These are phyloP conservation scores for Inosperma sp. DNA, from an alignment of 768 basidiomycete species.

Conservation along the genomic window DNA sequence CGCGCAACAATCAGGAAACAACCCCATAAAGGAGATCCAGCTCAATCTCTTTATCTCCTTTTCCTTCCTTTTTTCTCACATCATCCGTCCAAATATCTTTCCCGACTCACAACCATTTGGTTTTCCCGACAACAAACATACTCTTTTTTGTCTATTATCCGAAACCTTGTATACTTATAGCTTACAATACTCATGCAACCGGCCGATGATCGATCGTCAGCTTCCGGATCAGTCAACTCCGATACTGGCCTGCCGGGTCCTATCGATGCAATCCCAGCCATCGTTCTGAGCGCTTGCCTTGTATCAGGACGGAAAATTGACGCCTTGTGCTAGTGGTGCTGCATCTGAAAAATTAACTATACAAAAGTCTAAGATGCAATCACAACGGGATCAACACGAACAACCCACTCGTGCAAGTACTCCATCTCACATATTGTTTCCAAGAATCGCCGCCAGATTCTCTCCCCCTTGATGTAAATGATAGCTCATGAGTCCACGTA, in stretches of 20 bases:
- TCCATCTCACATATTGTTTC: conserved; percentile 95
- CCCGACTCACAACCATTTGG: conserved; percentile 20
- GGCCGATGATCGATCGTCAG: background rate
- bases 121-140: conserved; percentile 18
- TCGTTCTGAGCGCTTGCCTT: background rate
- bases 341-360: conserved; percentile 85
- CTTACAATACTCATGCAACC: background rate
- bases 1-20: conserved; percentile 28
- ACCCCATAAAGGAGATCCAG: conserved; percentile 20
- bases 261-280: background rate
- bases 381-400: conserved; percentile 1
- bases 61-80: background rate
- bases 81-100: conserved; percentile 12
- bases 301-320: conserved; percentile 52
- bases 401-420: conserved; percentile 68
- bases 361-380: conserved; percentile 7
- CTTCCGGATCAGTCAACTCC: background rate
- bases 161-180: too few relatives aligned
- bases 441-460: conserved; percentile 99
- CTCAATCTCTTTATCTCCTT: conserved; percentile 10
- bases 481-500: conserved; percentile 15
- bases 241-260: background rate
- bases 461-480: conserved; percentile 62
- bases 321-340: conserved; percentile 90
- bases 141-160: too few relatives aligned